A percentile compares a stretch with the other conserved stretches of the same genome.
phyloP scores from a whole-genome alignment of 1,284 basidiomycete species.

The Ganoderma leucocontextum region DNA sequence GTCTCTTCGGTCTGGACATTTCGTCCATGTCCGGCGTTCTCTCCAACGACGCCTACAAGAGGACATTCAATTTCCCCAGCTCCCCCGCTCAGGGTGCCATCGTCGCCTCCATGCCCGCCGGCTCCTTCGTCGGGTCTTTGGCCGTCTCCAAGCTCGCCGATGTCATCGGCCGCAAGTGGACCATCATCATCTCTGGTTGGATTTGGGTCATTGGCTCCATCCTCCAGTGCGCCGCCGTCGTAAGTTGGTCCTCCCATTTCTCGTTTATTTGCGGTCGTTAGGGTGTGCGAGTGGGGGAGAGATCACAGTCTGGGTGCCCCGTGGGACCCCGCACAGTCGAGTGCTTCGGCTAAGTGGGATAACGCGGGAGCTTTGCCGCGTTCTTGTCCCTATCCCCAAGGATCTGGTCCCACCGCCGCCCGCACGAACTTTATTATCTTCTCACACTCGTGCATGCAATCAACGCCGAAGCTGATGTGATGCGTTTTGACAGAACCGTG shows the following conservation, averaged over 20 bases:
- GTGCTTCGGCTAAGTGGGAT: background rate
- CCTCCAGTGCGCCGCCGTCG: slow-evolving; percentile 69
- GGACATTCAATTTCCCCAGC: slow-evolving; percentile 56
- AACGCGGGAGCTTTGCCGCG: background rate
- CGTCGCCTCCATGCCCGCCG: slow-evolving; percentile 81
- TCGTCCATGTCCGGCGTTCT: slow-evolving; percentile 85
- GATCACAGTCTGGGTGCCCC: background rate
- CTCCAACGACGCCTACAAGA: slow-evolving; percentile 64
- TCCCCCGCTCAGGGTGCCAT: slow-evolving; percentile 75
- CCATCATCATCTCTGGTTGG: slow-evolving; percentile 67
- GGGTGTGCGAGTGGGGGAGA: background rate
- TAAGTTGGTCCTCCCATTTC: slow-evolving; percentile 41
- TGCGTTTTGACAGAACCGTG: slow-evolving; percentile 56
- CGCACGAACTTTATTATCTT: background rate
- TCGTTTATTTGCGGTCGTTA: too few relatives aligned
- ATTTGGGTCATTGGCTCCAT: slow-evolving; percentile 80
- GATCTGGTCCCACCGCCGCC: background rate
- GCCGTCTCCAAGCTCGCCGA: slow-evolving; percentile 70
- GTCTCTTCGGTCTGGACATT: slow-evolving; percentile 82
- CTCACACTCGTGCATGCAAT: background rate
- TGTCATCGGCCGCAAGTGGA: slow-evolving; percentile 69
- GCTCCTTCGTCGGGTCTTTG: slow-evolving; percentile 70
- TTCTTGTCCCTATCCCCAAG: background rate
- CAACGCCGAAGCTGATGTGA: slow-evolving; percentile 16
- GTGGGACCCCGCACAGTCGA: background rate